Percentiles rank a stretch among this genome's conserved stretches.
Evolutionary conservation across 176 grass and related monocot genomes (phyloP).

Genomic region (Otatea glauca): DNA sequence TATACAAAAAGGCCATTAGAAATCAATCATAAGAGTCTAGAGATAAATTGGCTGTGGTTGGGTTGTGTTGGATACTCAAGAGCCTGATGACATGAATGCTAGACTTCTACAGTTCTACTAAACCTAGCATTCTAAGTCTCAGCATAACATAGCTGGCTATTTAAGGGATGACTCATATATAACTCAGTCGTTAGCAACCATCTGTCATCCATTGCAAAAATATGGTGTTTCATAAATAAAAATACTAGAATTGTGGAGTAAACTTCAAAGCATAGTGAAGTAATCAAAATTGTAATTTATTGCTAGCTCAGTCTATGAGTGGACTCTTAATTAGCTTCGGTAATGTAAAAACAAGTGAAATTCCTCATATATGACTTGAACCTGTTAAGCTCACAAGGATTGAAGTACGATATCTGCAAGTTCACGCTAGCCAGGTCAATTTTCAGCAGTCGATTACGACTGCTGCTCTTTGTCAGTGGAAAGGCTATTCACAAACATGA

Average conservation of each 20-base stretch:
- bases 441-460: neutral
- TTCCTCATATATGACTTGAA: neutral
- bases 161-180: neutral
- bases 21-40: neutral
- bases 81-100: constrained; percentile 5
- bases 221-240: constrained; percentile 15
- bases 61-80: neutral
- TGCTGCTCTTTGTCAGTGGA: constrained; percentile 9
- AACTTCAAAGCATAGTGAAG: neutral
- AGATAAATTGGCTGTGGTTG: neutral
- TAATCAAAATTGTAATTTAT: neutral
- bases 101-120: constrained; percentile 10
- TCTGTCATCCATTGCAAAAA: neutral
- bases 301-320: neutral
- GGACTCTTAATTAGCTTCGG: neutral
- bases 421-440: constrained; percentile 19
- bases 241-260: neutral
- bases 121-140: neutral
- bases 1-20: neutral
- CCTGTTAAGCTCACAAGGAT: neutral
- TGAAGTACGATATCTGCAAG: neutral
- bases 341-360: neutral
- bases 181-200: neutral
- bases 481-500: constrained; percentile 17
- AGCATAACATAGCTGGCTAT: neutral